A percentile compares a stretch with the other conserved stretches of the same genome.
Evolutionary conservation across 306 rosid species (phyloP).

Genomic region (Morella rubra): DNA sequence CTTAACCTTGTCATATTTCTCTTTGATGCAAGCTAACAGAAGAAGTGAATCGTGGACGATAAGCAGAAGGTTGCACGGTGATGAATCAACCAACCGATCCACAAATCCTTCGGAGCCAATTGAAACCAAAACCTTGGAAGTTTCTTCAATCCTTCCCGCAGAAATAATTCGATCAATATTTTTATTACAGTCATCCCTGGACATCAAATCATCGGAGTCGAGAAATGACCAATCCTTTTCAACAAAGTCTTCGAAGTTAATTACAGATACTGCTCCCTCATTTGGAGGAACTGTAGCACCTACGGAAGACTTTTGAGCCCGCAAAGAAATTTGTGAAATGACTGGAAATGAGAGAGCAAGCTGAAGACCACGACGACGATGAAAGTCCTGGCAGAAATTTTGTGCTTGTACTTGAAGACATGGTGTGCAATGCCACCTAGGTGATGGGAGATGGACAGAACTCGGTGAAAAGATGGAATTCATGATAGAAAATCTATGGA

Average conservation of each 20-base stretch:
- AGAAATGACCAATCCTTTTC: constrained; percentile 88
- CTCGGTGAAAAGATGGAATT: constrained; percentile 45
- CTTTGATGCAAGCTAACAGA: constrained; percentile 61
- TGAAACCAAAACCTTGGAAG: constrained; percentile 70
- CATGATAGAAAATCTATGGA: constrained; percentile 45
- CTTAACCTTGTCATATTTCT: constrained; percentile 70
- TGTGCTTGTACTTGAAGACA: constrained; percentile 34
- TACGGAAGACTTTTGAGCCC: constrained; percentile 27
- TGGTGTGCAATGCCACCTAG: constrained; percentile 31
- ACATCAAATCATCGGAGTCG: constrained; percentile 39
- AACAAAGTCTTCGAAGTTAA: constrained; percentile 52
- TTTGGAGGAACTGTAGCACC: constrained; percentile 46
- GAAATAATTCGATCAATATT: constrained; percentile 53
- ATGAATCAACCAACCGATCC: constrained; percentile 50
- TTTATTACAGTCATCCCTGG: constrained; percentile 23
- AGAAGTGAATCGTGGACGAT: constrained; percentile 77
- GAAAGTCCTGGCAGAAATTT: not conserved
- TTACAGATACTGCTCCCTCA: constrained; percentile 50
- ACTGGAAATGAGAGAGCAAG: constrained; percentile 28
- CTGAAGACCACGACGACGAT: not conserved
- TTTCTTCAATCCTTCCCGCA: constrained; percentile 57
- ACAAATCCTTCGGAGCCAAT: constrained; percentile 74
- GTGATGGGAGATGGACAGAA: constrained; percentile 31
- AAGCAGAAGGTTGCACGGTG: constrained; percentile 43
- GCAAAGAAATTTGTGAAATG: constrained; percentile 11